These are phyloP conservation scores for Trifolium subterraneum DNA, from an alignment of 306 rosid genomes.

Conservation along the genomic window DNA sequence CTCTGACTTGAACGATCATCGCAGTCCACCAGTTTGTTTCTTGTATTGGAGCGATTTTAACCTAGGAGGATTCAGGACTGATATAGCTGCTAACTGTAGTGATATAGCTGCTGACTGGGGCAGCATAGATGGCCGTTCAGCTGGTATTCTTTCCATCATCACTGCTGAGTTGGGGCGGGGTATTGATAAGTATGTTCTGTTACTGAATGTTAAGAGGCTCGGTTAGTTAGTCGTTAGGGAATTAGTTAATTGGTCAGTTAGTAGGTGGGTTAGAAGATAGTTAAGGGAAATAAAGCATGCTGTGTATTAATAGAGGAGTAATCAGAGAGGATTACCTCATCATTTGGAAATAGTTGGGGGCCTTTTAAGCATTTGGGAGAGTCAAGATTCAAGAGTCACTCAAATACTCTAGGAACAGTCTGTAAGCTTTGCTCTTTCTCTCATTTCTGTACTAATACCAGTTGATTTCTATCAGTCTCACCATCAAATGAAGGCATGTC, in stretches of 20 bases:
- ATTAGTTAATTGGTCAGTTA: slow-evolving; percentile 5
- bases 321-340: not conserved
- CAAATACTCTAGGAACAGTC: not conserved
- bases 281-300: not conserved
- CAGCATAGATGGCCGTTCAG: too few relatives aligned
- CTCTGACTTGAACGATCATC: too few relatives aligned
- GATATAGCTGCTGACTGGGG: too few relatives aligned
- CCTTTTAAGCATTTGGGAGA: not conserved
- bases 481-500: not conserved
- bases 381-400: not conserved
- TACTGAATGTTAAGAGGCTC: not conserved
- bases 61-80: too few relatives aligned
- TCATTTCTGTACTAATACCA: not conserved
- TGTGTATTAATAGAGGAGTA: not conserved
- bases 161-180: not conserved
- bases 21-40: too few relatives aligned
- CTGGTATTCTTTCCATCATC: too few relatives aligned
- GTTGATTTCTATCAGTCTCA: slow-evolving; percentile 6
- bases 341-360: slow-evolving; percentile 1
- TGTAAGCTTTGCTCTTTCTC: not conserved
- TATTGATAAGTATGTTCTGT: not conserved
- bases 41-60: too few relatives aligned
- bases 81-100: too few relatives aligned
- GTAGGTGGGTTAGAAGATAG: not conserved
- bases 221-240: not conserved